Conservation (phyloP, 345 rosid species). For the Lepidium sativum region DNA sequence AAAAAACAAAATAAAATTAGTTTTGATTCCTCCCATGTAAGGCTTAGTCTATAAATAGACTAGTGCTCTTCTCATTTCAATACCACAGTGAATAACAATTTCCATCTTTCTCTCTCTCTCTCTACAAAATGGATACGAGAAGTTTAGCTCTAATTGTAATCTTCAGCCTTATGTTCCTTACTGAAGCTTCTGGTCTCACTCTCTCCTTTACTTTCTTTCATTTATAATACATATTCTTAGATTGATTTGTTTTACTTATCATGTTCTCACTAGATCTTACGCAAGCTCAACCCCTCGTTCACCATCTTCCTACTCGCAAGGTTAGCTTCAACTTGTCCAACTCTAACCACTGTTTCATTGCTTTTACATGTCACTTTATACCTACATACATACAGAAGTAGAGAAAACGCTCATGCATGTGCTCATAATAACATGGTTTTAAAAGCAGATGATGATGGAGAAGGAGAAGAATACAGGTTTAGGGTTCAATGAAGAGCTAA, state of each 20-base stretch:
- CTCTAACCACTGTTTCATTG: background rate
- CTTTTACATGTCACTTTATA: background rate
- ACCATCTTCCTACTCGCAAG: conserved; percentile 27
- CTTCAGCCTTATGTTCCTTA: conserved; percentile 29
- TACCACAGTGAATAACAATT: background rate
- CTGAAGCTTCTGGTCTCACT: conserved; percentile 34
- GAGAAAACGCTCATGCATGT: too few relatives aligned
- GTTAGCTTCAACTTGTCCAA: conserved; percentile 12
- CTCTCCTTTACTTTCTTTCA: background rate
- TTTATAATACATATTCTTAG: background rate
- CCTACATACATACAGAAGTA: background rate
- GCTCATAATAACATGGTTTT: background rate
- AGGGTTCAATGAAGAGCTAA: conserved; percentile 32
- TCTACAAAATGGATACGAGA: conserved; percentile 5
- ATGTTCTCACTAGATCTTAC: conserved; percentile 14
- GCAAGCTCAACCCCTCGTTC: conserved; percentile 10
- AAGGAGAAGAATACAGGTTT: background rate
- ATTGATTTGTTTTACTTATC: background rate
- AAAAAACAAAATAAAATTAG: background rate
- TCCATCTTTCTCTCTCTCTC: background rate
- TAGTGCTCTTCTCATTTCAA: background rate
- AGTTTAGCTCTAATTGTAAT: conserved; percentile 15
- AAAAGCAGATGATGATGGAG: conserved; percentile 26
- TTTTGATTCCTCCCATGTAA: background rate
- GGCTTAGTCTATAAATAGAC: conserved; percentile 10